phyloP scores from a whole-genome alignment of 1,284 basidiomycete genomes.

The Cystobasidiaceae sp. region DNA sequence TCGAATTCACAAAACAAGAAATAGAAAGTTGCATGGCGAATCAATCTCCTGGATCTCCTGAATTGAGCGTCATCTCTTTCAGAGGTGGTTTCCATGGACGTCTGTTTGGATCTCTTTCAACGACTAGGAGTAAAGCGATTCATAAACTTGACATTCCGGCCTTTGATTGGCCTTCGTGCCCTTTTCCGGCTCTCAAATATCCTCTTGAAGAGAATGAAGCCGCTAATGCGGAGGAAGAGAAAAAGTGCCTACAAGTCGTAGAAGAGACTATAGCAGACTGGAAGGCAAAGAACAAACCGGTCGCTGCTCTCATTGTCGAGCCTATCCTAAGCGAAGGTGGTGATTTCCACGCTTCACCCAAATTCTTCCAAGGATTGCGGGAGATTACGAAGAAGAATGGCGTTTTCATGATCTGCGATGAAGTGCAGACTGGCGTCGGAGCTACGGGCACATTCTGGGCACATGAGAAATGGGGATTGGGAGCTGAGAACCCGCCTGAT shows the following conservation, averaged over 20 bases:
- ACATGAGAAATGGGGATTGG: slow-evolving; percentile 54
- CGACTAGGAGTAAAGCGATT: slow-evolving; percentile 51
- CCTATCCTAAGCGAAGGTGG: slow-evolving; percentile 53
- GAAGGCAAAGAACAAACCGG: slow-evolving; percentile 48
- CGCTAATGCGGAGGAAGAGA: slow-evolving; percentile 51
- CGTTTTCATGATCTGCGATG: slow-evolving; percentile 54
- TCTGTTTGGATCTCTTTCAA: slow-evolving; percentile 52
- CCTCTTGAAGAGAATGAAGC: slow-evolving; percentile 49
- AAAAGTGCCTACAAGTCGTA: slow-evolving; percentile 44
- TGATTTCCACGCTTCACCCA: slow-evolving; percentile 54
- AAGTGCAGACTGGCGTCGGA: slow-evolving; percentile 53
- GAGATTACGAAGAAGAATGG: slow-evolving; percentile 52
- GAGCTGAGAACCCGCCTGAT: slow-evolving; percentile 48
- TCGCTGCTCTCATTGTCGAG: slow-evolving; percentile 56
- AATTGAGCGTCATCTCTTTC: slow-evolving; percentile 53
- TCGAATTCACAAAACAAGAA: slow-evolving; percentile 45
- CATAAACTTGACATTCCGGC: slow-evolving; percentile 54
- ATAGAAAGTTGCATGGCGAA: slow-evolving; percentile 52
- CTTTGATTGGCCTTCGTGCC: slow-evolving; percentile 55
- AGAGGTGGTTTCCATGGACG: slow-evolving; percentile 53
- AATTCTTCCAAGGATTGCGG: slow-evolving; percentile 53
- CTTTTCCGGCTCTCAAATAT: slow-evolving; percentile 54
- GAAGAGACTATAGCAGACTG: slow-evolving; percentile 47
- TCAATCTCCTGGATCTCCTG: slow-evolving; percentile 52
- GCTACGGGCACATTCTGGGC: slow-evolving; percentile 57